Conservation (phyloP, 2,329 filamentous ascomycete genomes). For the Bipolaris cookei region DNA sequence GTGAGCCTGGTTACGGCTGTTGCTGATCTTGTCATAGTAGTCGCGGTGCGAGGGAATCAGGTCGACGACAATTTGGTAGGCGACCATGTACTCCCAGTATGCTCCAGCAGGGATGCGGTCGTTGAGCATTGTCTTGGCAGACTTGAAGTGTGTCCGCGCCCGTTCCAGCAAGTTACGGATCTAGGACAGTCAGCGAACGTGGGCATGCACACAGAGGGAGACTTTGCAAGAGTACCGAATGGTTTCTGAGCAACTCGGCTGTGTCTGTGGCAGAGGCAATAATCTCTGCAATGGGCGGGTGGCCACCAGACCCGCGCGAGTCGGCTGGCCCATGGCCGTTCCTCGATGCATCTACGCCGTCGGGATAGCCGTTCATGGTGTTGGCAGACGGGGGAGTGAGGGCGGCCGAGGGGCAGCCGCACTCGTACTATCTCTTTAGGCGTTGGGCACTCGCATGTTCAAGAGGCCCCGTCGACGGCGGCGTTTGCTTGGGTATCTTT, state of each 20-base stretch:
- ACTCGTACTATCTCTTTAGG: slow-evolving; percentile 47
- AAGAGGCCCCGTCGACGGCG: slow-evolving; percentile 8
- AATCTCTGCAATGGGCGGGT: slow-evolving; percentile 54
- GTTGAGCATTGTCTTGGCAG: slow-evolving; percentile 60
- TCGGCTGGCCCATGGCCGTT: slow-evolving; percentile 34
- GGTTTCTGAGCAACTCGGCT: slow-evolving; percentile 37
- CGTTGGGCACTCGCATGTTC: slow-evolving; percentile 35
- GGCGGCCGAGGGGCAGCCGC: slow-evolving; percentile 48
- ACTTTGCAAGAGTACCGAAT: slow-evolving; percentile 33
- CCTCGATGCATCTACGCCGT: slow-evolving; percentile 35
- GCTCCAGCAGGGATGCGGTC: slow-evolving; percentile 68
- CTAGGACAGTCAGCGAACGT: slow-evolving; percentile 35
- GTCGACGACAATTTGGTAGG: slow-evolving; percentile 78
- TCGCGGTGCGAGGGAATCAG: slow-evolving; percentile 78
- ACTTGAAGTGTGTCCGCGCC: slow-evolving; percentile 51
- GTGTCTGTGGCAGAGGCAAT: slow-evolving; percentile 49
- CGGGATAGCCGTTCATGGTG: slow-evolving; percentile 43
- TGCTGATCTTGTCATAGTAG: slow-evolving; percentile 66
- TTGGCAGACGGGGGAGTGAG: slow-evolving; percentile 25
- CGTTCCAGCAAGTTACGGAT: slow-evolving; percentile 50
- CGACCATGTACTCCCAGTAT: slow-evolving; percentile 82
- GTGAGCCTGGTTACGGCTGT: slow-evolving; percentile 58
- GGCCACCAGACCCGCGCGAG: slow-evolving; percentile 29
- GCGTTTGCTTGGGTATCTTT: slow-evolving; percentile 2
- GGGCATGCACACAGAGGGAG: not conserved